Conservation (phyloP, 768 basidiomycete species). For the Asterophora parasitica region DNA sequence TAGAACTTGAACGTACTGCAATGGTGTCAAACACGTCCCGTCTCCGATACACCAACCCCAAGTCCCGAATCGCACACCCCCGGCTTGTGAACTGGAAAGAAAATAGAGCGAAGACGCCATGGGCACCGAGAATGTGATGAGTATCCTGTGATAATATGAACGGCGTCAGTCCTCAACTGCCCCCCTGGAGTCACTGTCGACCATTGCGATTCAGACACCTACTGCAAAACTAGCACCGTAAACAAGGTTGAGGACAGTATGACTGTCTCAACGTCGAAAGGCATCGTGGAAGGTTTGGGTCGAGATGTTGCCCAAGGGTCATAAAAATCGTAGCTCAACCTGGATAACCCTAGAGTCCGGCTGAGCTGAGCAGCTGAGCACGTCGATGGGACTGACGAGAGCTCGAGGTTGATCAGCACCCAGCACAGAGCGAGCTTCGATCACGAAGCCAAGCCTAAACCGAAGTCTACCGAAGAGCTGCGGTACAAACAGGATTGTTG, state of each 20-base stretch:
- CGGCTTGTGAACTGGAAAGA: conserved; percentile 31
- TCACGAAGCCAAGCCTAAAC: too few species aligned
- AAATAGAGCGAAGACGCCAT: conserved; percentile 29
- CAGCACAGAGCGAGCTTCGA: too few species aligned
- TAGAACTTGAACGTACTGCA: conserved; percentile 25
- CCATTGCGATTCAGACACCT: neutral
- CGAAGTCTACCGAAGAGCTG: too few species aligned
- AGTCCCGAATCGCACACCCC: conserved; percentile 36
- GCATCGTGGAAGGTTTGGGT: neutral
- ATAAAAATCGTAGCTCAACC: too few species aligned
- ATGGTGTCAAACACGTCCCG: conserved; percentile 19
- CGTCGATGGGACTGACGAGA: too few species aligned
- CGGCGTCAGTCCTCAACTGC: neutral
- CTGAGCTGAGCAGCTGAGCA: too few species aligned
- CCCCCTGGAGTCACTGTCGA: neutral
- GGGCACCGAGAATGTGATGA: conserved; percentile 32
- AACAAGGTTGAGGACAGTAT: conserved; percentile 6
- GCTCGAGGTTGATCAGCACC: too few species aligned
- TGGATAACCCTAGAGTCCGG: too few species aligned
- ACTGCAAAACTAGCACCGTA: conserved; percentile 11
- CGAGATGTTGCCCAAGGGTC: too few species aligned
- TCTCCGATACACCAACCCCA: conserved; percentile 40
- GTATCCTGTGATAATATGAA: conserved; percentile 17
- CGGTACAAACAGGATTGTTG: too few species aligned
- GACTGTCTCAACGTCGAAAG: conserved; percentile 3